These are phyloP conservation scores for Dothistroma pini DNA, from an alignment of 2,329 filamentous ascomycete species.

Conservation along the genomic window DNA sequence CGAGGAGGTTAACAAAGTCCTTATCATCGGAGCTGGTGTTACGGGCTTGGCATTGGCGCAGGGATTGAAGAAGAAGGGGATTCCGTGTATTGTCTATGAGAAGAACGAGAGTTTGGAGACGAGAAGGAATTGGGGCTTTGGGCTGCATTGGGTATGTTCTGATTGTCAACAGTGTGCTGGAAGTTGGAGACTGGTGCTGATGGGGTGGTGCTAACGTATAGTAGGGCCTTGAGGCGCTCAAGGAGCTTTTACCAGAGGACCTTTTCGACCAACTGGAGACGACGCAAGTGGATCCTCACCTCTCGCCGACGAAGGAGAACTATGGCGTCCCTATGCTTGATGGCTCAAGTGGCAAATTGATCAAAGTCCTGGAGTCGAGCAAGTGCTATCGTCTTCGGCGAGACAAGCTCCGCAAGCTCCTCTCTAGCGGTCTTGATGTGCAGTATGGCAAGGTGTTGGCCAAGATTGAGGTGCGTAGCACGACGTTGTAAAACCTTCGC, in stretches of 20 bases:
- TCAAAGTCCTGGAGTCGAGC: conserved; percentile 4
- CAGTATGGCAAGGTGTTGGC: conserved; percentile 16
- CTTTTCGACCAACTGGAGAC: not conserved
- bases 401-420: conserved; percentile 14
- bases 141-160: conserved; percentile 10
- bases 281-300: conserved; percentile 10
- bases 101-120: conserved; percentile 14
- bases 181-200: no score
- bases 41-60: conserved; percentile 29
- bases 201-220: not conserved
- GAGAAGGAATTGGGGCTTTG: conserved; percentile 13
- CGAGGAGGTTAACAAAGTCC: conserved; percentile 10
- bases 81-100: conserved; percentile 26
- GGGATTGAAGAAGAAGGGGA: conserved; percentile 24
- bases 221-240: conserved; percentile 2
- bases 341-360: conserved; percentile 8
- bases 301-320: not conserved
- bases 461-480: not conserved
- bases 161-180: not conserved
- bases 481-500: not conserved
- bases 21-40: conserved; percentile 31
- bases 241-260: conserved; percentile 7
- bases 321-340: conserved; percentile 11
- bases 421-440: conserved; percentile 13
- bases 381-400: conserved; percentile 13